These are phyloP conservation scores for Starmerella kuoi DNA, from an alignment of 805 yeast genomes.

Conservation along the genomic window DNA sequence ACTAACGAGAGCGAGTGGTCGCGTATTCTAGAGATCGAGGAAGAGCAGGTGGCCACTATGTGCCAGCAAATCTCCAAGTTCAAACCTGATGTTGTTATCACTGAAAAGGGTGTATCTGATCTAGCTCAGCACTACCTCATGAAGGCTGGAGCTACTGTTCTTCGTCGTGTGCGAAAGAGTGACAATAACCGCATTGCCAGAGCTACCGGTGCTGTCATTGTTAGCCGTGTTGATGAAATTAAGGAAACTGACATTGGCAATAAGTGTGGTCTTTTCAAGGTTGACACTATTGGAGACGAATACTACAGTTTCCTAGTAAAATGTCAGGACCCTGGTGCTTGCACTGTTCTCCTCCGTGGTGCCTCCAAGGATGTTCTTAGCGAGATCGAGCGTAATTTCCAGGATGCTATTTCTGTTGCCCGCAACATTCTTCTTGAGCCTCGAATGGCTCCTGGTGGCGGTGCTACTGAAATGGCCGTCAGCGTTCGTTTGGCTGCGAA, in stretches of 20 bases:
- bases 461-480: slow-evolving; percentile 99
- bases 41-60: slow-evolving; percentile 81
- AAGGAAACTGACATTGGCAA: slow-evolving; percentile 84
- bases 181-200: slow-evolving; percentile 95
- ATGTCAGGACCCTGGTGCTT: slow-evolving; percentile 79
- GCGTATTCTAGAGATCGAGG: slow-evolving; percentile 89
- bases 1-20: slow-evolving; percentile 95
- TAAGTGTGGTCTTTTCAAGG: slow-evolving; percentile 79
- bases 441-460: slow-evolving; percentile 94
- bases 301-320: slow-evolving; percentile 76
- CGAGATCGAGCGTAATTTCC: slow-evolving; percentile 92
- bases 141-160: slow-evolving; percentile 83
- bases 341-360: slow-evolving; percentile 86
- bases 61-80: slow-evolving; percentile 75
- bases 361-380: slow-evolving; percentile 93
- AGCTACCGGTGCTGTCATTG: slow-evolving; percentile 95
- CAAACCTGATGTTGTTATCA: slow-evolving; percentile 87
- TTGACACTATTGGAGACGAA: slow-evolving; percentile 94
- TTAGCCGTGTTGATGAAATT: slow-evolving; percentile 87
- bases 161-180: slow-evolving; percentile 88
- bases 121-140: slow-evolving; percentile 92
- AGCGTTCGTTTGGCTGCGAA: slow-evolving; percentile 75
- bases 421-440: slow-evolving; percentile 93
- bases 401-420: slow-evolving; percentile 97
- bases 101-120: slow-evolving; percentile 97